These are phyloP conservation scores for Sapria himalayana DNA, from an alignment of 345 rosid species.

Conservation along the genomic window DNA sequence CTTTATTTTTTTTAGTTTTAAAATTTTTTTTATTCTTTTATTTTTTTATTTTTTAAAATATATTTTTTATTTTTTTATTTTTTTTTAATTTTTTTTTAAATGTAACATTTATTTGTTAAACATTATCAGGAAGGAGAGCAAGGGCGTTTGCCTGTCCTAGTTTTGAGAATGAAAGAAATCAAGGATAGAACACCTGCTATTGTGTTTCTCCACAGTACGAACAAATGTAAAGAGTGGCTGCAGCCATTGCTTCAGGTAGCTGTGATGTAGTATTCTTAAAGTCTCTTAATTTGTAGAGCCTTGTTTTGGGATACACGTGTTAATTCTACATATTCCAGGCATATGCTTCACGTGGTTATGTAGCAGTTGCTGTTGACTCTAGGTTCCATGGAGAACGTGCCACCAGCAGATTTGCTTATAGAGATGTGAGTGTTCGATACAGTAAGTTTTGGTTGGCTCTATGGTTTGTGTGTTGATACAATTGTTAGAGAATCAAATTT, in stretches of 20 bases:
- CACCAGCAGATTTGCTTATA: constrained; percentile 30
- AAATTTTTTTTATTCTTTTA: too few species aligned
- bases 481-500: too few species aligned
- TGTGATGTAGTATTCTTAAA: too few species aligned
- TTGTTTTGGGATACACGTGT: too few species aligned
- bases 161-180: constrained; percentile 34
- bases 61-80: too few species aligned
- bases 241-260: constrained; percentile 74
- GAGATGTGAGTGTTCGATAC: constrained; percentile 23
- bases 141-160: constrained; percentile 49
- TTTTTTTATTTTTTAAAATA: too few species aligned
- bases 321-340: constrained; percentile 22
- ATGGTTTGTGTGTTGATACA: too few species aligned
- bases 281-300: too few species aligned
- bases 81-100: neutral
- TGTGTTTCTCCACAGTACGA: constrained; percentile 71
- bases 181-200: constrained; percentile 37
- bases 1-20: too few species aligned
- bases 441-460: neutral
- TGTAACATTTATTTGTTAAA: neutral
- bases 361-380: constrained; percentile 68
- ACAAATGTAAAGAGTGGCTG: constrained; percentile 67
- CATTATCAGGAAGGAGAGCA: constrained; percentile 40
- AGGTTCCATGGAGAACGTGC: constrained; percentile 92
- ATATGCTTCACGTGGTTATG: constrained; percentile 75